A percentile compares a stretch with the other conserved stretches of the same genome.
phyloP scores from a whole-genome alignment of 345 rosid species.

The Euphorbia lathyris region DNA sequence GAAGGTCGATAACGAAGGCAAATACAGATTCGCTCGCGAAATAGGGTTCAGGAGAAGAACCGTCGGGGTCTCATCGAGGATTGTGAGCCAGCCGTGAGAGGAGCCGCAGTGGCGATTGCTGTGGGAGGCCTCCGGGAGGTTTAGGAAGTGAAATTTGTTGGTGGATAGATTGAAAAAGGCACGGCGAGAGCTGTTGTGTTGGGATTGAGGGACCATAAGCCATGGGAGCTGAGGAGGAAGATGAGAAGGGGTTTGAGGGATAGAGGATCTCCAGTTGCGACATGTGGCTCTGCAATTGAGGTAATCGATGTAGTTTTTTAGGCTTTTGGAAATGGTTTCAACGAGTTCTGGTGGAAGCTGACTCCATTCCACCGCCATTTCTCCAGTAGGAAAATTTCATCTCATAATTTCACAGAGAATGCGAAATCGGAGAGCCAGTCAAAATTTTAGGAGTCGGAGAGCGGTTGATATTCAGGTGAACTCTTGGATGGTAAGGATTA shows the following conservation, averaged over 20 bases:
- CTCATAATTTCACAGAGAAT: background rate
- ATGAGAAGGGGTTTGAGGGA: conserved; percentile 33
- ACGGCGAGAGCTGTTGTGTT: conserved; percentile 22
- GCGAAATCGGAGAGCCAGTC: background rate
- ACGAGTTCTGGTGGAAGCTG: conserved; percentile 46
- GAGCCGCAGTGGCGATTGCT: conserved; percentile 50
- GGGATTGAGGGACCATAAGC: conserved; percentile 48
- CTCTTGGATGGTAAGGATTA: no score
- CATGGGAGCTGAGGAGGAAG: conserved; percentile 62
- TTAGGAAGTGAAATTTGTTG: conserved; percentile 35
- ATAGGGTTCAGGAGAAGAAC: conserved; percentile 48
- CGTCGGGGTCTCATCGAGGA: conserved; percentile 47
- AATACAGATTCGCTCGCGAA: conserved; percentile 31
- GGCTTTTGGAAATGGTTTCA: conserved; percentile 28
- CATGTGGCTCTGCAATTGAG: conserved; percentile 44
- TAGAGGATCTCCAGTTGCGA: conserved; percentile 35
- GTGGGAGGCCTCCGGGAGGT: conserved; percentile 35
- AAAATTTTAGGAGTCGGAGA: background rate
- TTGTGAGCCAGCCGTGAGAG: conserved; percentile 55
- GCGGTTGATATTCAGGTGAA: no score
- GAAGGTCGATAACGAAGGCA: conserved; percentile 47
- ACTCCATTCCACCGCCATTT: conserved; percentile 50
- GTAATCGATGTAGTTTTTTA: conserved; percentile 44
- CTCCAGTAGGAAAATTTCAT: background rate
- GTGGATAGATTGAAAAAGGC: conserved; percentile 44